Evolutionary conservation across 2,329 filamentous ascomycete species (phyloP).

Genomic region (Colletotrichum magnum): DNA sequence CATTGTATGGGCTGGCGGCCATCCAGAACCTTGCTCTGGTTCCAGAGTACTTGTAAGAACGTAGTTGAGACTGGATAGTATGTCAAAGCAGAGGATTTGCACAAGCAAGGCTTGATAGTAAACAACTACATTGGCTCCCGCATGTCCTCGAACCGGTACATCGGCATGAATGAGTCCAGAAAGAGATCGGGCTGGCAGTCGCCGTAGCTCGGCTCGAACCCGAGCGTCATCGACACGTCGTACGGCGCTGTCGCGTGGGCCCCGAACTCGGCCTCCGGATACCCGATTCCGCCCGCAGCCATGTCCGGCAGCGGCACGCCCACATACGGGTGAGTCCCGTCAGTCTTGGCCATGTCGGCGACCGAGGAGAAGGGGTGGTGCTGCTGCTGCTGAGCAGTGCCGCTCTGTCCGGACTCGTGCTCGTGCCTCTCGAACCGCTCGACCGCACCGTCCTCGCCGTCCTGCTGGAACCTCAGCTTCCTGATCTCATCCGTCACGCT

Average conservation of each 20-base stretch:
- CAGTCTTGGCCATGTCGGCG: neutral
- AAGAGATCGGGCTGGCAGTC: slow-evolving; percentile 33
- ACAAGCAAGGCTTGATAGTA: neutral
- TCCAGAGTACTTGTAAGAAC: neutral
- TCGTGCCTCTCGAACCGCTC: neutral
- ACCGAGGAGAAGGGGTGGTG: neutral
- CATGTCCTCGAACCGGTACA: neutral
- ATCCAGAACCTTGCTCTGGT: neutral
- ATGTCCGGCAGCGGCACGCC: slow-evolving; percentile 12
- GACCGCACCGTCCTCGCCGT: slow-evolving; percentile 11
- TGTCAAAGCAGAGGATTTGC: too few relatives aligned
- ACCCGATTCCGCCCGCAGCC: neutral
- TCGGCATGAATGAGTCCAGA: slow-evolving; percentile 30
- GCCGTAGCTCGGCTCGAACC: slow-evolving; percentile 30
- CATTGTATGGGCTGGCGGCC: neutral
- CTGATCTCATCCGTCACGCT: slow-evolving; percentile 38
- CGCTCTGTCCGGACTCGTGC: neutral
- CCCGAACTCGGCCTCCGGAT: slow-evolving; percentile 7
- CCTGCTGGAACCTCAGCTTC: slow-evolving; percentile 32
- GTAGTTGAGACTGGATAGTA: too few relatives aligned
- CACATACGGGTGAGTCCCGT: slow-evolving; percentile 1
- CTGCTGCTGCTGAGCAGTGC: neutral
- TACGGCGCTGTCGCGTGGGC: slow-evolving; percentile 1
- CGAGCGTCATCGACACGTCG: slow-evolving; percentile 28
- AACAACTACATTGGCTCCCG: neutral